A percentile compares a stretch with the other conserved stretches of the same genome.
Conservation (phyloP, 352 stramenopile species). For the Pythium folliculosum region DNA sequence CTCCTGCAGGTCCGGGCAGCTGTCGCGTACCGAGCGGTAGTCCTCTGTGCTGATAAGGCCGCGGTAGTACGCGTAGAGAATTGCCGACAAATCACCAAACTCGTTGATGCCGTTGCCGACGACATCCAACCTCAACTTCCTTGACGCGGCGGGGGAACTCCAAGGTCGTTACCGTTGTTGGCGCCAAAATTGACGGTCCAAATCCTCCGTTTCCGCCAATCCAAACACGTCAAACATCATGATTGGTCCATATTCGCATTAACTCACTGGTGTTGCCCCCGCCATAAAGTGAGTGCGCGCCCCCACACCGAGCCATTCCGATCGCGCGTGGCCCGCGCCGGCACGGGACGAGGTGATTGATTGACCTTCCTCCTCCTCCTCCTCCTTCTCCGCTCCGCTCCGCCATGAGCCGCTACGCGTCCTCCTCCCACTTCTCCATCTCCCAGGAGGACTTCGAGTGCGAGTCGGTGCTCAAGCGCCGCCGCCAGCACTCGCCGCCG, state of each 20-base stretch:
- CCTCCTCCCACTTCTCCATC: slow-evolving; percentile 47
- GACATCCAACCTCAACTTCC: too few species aligned
- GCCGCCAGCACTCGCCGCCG: slow-evolving; percentile 41
- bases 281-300: slow-evolving; percentile 1
- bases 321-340: too few species aligned
- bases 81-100: slow-evolving; percentile 44
- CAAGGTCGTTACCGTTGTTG: not conserved
- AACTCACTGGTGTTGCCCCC: slow-evolving; percentile 2
- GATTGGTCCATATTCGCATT: not conserved
- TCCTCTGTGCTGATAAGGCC: slow-evolving; percentile 62
- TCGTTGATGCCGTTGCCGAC: slow-evolving; percentile 75
- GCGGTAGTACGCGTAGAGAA: slow-evolving; percentile 79
- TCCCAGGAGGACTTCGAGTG: slow-evolving; percentile 60
- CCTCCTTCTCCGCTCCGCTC: not conserved
- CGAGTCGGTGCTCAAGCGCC: slow-evolving; percentile 56
- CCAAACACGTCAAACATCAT: not conserved
- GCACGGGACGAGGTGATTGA: too few species aligned
- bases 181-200: not conserved
- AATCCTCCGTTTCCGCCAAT: not conserved
- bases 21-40: slow-evolving; percentile 50
- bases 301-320: not conserved
- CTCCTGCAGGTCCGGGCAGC: slow-evolving; percentile 44
- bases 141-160: too few species aligned
- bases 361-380: too few species aligned
- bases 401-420: slow-evolving; percentile 24